Evolutionary conservation across 2,329 filamentous ascomycete genomes (phyloP).

Genomic region (Esteya vermicola): DNA sequence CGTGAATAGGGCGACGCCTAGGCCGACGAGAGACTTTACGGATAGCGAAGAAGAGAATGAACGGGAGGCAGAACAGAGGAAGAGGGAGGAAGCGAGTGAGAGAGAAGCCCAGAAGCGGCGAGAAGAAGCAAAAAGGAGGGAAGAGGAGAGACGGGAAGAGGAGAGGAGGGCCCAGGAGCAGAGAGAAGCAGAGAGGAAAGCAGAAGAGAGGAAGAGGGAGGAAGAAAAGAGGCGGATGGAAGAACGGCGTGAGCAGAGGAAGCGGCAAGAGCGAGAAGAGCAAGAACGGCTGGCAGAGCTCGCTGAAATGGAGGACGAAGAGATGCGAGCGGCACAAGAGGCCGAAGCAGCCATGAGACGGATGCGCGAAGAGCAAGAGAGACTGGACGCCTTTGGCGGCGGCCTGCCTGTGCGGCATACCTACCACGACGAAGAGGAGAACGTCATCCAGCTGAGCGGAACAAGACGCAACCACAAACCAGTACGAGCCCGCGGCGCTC

Average conservation of each 20-base stretch:
- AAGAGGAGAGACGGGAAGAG: conserved; percentile 5
- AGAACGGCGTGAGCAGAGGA: not conserved
- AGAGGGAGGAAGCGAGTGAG: not conserved
- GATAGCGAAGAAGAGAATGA: conserved; percentile 10
- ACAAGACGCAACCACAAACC: conserved; percentile 6
- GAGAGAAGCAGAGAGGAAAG: not conserved
- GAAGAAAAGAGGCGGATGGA: conserved; percentile 1
- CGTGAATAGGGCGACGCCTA: no score
- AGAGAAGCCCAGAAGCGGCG: not conserved
- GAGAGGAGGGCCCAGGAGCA: not conserved
- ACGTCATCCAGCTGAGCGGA: not conserved
- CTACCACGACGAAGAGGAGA: conserved; percentile 1
- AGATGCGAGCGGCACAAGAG: not conserved
- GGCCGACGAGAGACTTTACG: no score
- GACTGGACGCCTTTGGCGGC: no score
- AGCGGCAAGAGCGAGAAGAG: conserved; percentile 1
- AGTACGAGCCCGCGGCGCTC: no score
- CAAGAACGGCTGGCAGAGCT: not conserved
- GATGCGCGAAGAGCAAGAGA: no score
- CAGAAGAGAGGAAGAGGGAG: not conserved
- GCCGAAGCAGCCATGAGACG: no score
- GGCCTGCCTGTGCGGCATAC: no score
- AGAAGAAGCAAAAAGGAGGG: not conserved
- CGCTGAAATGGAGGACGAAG: conserved; percentile 9
- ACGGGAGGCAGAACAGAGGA: conserved; percentile 8